Base-by-base conservation (phyloP, 2,329 filamentous ascomycete genomes). In the Zarea fungicola region DNA sequence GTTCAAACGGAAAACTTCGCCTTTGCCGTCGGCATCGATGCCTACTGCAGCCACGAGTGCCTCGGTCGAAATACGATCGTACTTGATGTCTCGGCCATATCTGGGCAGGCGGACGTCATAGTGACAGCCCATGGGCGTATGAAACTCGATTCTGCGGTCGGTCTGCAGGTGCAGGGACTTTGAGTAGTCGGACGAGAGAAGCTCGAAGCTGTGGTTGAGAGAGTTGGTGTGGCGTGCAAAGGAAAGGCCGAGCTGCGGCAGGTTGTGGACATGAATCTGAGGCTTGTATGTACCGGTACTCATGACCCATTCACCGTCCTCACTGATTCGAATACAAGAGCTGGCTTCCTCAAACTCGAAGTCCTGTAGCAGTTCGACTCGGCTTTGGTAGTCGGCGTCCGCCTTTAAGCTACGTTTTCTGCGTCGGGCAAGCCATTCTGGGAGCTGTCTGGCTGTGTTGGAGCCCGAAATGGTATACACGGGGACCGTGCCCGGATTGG, bases 261-360 rank as follows among this genome's bases (percentile, higher is more conserved):
- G 81, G 63, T 95, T 89, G 69, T 99, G 95, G n/a, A 89, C 86
- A 63, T 97, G 93, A 51, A 97, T 95, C 52, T 70, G 67, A 42
- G 68, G 74, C 66, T 76, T 81, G 66, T 82, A 85, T 47, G 81
- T 84, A 72, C 89, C 90, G 45, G 91, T 95, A 61, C 88, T 95
- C 88, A 96, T 93, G 34, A 93, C 83, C 91, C 93, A 99, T 64
- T 97, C 85, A 42, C 92, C 92, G 79, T 99, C 93, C 51, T 96
- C 91, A 59, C 89, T 96, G 54, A 93, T 81, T 42, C 89, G 81
- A 54, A 99, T 82, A 64, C 92, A 96, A 57, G 85, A 82, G 63
- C 90, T 96, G 34, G 95, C 92, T 69, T 96, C 91, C 61, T 96
- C 91, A 61, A 99, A 97, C 63, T 95, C 91, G 66, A 99, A 99